Evolutionary conservation across 2,329 filamentous ascomycete species (phyloP), one percentile per base, ranked within the genome.

Genomic region (Rhinocladiella similis): DNA sequence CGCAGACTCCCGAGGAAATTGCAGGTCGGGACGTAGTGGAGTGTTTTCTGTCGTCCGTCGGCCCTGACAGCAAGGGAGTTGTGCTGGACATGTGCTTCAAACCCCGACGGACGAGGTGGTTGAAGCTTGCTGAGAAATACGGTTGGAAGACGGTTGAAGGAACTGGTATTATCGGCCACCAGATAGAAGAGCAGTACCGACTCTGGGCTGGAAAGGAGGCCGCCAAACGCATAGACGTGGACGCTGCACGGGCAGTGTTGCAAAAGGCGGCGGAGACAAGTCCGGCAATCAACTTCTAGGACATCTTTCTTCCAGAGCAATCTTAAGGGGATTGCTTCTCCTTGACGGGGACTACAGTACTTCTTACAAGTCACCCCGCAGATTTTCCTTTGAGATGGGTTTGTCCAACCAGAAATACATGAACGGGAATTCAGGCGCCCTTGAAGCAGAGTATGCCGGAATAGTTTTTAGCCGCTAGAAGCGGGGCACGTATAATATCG

Each of bases 1-100:
- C 72, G 1, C 53, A 60, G 27, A 70, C 65, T 0, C 39, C 61
- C 0, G 51, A 62, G 9, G 73, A 76, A 54, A 48, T 68, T 38
- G 60, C 53, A 5, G 67, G 66, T 0, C 60, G 59, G 5, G 63
- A 51, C 1, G 64, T 69, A 6, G 42, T 74, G 5, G 61, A 66
- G 6, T 52, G 62, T 14, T 69, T 73, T 18, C 62, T 75, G 3
- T 38, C 54, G 2, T 49, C 61, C 2, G 25, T 7, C 25, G 25
- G 25, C 29, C 58, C 53, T 3, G 52, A 60, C 0, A 39, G 59
- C 5, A 71, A 67, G 52, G 73, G 73, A 0, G 67, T 75, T 1
- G 50, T 76, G 53, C 56, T 76, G 35, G 74, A 76, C 29, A 75
- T 76, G 72, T 76, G 74, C 58, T 76, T 73, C 63, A 75, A 76